Evolutionary conservation across 2,329 filamentous ascomycete species (phyloP).

Genomic region (Aspergillus luchuensis): DNA sequence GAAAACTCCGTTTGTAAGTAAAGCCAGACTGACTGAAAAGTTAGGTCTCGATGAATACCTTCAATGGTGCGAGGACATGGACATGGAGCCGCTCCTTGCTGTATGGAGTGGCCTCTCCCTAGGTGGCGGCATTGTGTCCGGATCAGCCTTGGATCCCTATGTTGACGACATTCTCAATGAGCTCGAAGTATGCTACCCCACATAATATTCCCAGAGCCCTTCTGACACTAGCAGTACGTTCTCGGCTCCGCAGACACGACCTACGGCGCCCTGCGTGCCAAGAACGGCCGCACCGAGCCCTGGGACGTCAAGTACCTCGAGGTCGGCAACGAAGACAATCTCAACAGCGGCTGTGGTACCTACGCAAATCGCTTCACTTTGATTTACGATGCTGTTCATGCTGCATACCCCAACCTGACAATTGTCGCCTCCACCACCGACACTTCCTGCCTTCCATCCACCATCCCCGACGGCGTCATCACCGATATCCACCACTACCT

Average conservation of each 20-base stretch:
- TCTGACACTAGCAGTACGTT: slow-evolving; percentile 49
- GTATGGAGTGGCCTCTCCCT: slow-evolving; percentile 59
- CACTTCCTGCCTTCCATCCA: slow-evolving; percentile 27
- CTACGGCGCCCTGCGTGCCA: slow-evolving; percentile 60
- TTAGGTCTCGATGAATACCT: slow-evolving; percentile 58
- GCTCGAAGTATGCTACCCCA: slow-evolving; percentile 49
- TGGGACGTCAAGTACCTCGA: slow-evolving; percentile 64
- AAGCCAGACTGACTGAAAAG: neutral
- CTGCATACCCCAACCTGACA: slow-evolving; percentile 57
- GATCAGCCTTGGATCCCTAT: slow-evolving; percentile 55
- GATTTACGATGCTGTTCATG: slow-evolving; percentile 61
- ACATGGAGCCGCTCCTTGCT: slow-evolving; percentile 58
- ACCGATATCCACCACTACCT: slow-evolving; percentile 57
- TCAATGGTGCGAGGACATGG: slow-evolving; percentile 62
- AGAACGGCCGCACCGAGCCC: slow-evolving; percentile 61
- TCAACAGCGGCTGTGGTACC: slow-evolving; percentile 53
- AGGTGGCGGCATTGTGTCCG: slow-evolving; percentile 51
- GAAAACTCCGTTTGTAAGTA: no score
- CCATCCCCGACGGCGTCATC: slow-evolving; percentile 40
- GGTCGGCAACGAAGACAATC: slow-evolving; percentile 68
- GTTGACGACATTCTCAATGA: slow-evolving; percentile 64
- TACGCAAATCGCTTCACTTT: slow-evolving; percentile 60
- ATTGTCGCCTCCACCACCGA: slow-evolving; percentile 53
- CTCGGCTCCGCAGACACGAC: slow-evolving; percentile 55
- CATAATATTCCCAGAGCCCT: neutral